Evolutionary conservation across 768 basidiomycete species (phyloP).

Genomic region (Calocybe gangraenosa): DNA sequence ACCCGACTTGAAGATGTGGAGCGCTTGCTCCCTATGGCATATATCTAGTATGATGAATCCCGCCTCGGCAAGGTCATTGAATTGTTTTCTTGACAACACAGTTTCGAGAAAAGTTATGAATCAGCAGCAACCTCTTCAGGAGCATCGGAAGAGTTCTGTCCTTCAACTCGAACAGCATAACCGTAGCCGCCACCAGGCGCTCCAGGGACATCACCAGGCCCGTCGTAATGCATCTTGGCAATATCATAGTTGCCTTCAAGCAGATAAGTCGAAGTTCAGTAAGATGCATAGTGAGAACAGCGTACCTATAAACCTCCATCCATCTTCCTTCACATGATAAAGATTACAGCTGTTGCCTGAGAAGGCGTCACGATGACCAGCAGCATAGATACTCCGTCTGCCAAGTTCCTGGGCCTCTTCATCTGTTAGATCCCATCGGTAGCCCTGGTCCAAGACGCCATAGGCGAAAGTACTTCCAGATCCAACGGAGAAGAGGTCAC

Average conservation of each 20-base stretch:
- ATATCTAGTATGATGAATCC: no score
- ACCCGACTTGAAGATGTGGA: no score
- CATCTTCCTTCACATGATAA: slow-evolving; percentile 91
- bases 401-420: slow-evolving; percentile 95
- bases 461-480: slow-evolving; percentile 99
- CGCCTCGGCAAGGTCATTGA: no score
- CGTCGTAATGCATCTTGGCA: slow-evolving; percentile 87
- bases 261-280: slow-evolving; percentile 1
- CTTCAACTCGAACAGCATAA: slow-evolving; percentile 67
- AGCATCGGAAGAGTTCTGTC: slow-evolving; percentile 49
- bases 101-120: slow-evolving; percentile 7
- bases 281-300: slow-evolving; percentile 7
- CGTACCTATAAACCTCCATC: slow-evolving; percentile 94
- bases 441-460: slow-evolving; percentile 95
- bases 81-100: no score
- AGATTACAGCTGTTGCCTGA: slow-evolving; percentile 96
- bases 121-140: slow-evolving; percentile 27
- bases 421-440: slow-evolving; percentile 87
- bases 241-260: slow-evolving; percentile 86
- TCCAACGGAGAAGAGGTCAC: slow-evolving; percentile 97
- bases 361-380: slow-evolving; percentile 94
- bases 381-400: slow-evolving; percentile 91
- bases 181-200: slow-evolving; percentile 70
- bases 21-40: no score
- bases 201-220: slow-evolving; percentile 65